phyloP scores from a whole-genome alignment of 2,329 filamentous ascomycete species.

The Ophiostoma ips region DNA sequence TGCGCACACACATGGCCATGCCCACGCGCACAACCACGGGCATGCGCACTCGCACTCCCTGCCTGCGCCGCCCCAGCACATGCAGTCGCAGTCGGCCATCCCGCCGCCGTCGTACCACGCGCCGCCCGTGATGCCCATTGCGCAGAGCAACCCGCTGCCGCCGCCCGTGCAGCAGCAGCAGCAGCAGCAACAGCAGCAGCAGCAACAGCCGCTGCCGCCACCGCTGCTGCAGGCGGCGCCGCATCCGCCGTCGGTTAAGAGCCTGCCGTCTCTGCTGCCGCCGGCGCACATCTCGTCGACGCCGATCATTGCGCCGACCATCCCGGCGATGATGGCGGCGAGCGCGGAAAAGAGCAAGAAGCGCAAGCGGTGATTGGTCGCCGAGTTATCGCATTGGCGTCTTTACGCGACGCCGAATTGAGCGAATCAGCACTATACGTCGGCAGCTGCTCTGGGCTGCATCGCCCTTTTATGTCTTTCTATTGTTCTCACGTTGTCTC shows the following conservation, averaged over 20 bases:
- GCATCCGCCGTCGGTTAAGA: conserved; percentile 5
- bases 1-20: neutral
- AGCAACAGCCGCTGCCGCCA: conserved; percentile 12
- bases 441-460: too few species aligned
- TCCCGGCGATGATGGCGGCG: conserved; percentile 12
- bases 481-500: too few species aligned
- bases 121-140: neutral
- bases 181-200: conserved; percentile 14
- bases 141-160: neutral
- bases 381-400: neutral
- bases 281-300: conserved; percentile 30
- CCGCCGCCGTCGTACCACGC: conserved; percentile 5
- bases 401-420: too few species aligned
- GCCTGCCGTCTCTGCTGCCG: conserved; percentile 23
- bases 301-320: conserved; percentile 14
- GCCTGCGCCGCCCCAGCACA: neutral
- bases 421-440: too few species aligned
- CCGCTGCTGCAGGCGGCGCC: conserved; percentile 11
- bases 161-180: neutral
- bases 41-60: neutral
- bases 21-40: neutral
- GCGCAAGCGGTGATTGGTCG: conserved; percentile 36
- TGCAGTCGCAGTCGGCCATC: conserved; percentile 1
- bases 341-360: conserved; percentile 44
- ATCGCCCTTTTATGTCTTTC: too few species aligned